These are phyloP conservation scores for Blastocladiella britannica DNA, from an alignment of 192 early-diverging fungal genomes.

Conservation along the genomic window DNA sequence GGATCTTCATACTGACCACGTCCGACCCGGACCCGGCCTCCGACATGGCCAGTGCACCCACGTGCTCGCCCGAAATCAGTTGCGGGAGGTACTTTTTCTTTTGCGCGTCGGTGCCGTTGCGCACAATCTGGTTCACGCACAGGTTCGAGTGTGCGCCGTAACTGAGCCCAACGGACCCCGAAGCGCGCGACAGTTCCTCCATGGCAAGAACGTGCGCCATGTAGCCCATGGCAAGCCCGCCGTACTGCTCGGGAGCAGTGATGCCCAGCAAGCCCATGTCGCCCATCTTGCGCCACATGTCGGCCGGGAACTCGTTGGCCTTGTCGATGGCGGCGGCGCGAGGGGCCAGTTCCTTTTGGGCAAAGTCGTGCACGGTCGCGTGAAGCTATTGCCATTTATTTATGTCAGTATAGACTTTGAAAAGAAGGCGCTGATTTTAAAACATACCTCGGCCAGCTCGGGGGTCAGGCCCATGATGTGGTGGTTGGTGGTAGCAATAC, in stretches of 20 bases:
- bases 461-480: slow-evolving; percentile 31
- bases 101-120: slow-evolving; percentile 70
- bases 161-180: slow-evolving; percentile 70
- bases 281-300: slow-evolving; percentile 95
- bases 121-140: slow-evolving; percentile 87
- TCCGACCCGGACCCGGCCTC: slow-evolving; percentile 77
- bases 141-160: slow-evolving; percentile 96
- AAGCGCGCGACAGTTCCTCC: slow-evolving; percentile 80
- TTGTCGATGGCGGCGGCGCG: slow-evolving; percentile 64
- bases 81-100: slow-evolving; percentile 77
- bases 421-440: not conserved
- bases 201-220: slow-evolving; percentile 73
- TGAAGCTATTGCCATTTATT: slow-evolving; percentile 31
- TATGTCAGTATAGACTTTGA: not conserved
- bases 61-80: slow-evolving; percentile 65
- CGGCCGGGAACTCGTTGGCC: slow-evolving; percentile 72
- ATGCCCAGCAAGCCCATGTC: slow-evolving; percentile 86
- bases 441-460: slow-evolving; percentile 37
- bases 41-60: slow-evolving; percentile 88
- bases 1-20: slow-evolving; percentile 74
- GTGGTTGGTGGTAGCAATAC: not conserved
- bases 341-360: slow-evolving; percentile 57
- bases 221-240: slow-evolving; percentile 76
- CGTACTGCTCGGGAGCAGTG: slow-evolving; percentile 68
- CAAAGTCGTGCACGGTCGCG: slow-evolving; percentile 49